phyloP scores from a whole-genome alignment of 2,329 filamentous ascomycete genomes.

The Colletotrichum zoysiae region DNA sequence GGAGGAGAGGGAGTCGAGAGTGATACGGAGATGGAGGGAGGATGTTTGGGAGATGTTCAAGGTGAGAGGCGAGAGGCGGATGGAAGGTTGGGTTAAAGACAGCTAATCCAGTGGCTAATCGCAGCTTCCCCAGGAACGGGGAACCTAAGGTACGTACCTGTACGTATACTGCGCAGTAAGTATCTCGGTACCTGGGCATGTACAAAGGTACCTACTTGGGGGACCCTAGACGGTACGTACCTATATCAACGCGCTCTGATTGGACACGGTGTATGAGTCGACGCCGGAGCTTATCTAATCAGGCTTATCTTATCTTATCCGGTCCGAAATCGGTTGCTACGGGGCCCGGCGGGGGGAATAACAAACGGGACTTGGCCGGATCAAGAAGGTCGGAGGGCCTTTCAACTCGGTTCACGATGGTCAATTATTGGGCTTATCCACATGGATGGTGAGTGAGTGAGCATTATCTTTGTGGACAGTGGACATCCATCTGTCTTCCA shows the following conservation, averaged over 20 bases:
- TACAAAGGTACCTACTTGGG: no score
- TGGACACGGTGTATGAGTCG: conserved; percentile 7
- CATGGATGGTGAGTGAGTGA: neutral
- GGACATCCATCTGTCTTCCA: no score
- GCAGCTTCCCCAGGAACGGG: conserved; percentile 21
- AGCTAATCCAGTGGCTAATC: neutral
- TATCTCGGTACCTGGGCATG: neutral
- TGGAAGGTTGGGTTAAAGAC: conserved; percentile 20
- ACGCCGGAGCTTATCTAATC: conserved; percentile 8
- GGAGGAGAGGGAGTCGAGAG: neutral
- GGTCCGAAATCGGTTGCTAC: conserved; percentile 12
- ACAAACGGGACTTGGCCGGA: neutral
- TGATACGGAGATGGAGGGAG: neutral
- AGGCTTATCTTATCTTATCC: conserved; percentile 32
- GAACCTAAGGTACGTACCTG: neutral
- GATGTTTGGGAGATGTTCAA: conserved; percentile 8
- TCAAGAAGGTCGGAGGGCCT: neutral
- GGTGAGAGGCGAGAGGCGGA: neutral
- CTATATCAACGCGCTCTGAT: neutral
- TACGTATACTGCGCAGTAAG: neutral
- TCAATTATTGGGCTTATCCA: neutral
- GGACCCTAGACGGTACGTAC: no score
- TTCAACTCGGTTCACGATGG: neutral
- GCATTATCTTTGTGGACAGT: neutral
- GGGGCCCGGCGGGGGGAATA: conserved; percentile 1